These are phyloP conservation scores for Aspergillus homomorphus DNA, from an alignment of 495 filamentous ascomycete genomes.

Conservation along the genomic window DNA sequence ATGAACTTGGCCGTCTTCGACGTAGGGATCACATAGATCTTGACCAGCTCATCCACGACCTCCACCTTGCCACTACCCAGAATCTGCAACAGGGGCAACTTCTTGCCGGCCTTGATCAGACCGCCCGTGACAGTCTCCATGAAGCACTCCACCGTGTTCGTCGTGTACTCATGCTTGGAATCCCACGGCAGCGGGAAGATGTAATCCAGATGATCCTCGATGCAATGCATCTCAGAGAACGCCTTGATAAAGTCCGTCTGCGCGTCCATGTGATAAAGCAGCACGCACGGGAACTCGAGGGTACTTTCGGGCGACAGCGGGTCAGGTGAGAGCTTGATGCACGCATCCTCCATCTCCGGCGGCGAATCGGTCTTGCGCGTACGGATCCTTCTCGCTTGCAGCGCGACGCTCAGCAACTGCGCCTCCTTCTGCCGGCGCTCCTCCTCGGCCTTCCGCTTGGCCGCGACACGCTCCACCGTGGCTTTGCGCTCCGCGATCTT, in stretches of 20 bases:
- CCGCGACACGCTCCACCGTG: conserved; percentile 33
- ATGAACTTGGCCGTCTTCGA: conserved; percentile 68
- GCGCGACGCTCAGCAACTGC: conserved; percentile 60
- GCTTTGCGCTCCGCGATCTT: conserved; percentile 55
- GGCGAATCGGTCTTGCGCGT: conserved; percentile 63
- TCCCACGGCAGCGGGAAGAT: conserved; percentile 90
- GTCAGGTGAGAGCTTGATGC: conserved; percentile 64
- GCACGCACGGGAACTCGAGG: conserved; percentile 71
- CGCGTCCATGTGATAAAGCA: conserved; percentile 77
- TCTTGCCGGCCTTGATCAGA: conserved; percentile 86
- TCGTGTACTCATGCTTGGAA: conserved; percentile 58
- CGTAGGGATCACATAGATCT: conserved; percentile 74
- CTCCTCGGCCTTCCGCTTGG: conserved; percentile 44
- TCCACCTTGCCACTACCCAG: conserved; percentile 76
- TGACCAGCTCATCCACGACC: conserved; percentile 81
- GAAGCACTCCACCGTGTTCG: conserved; percentile 73
- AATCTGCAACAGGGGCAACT: conserved; percentile 68
- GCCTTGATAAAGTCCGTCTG: conserved; percentile 88
- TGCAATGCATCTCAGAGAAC: conserved; percentile 66
- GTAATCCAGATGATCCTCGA: conserved; percentile 73
- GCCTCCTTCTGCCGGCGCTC: conserved; percentile 54
- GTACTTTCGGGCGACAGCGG: conserved; percentile 66
- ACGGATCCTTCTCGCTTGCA: conserved; percentile 70
- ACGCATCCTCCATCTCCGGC: conserved; percentile 81
- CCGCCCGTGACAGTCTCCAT: conserved; percentile 81